A percentile compares a stretch with the other conserved stretches of the same genome.
Conservation (phyloP, 2,329 filamentous ascomycete genomes). For the Cucurbitaria berberidis region DNA sequence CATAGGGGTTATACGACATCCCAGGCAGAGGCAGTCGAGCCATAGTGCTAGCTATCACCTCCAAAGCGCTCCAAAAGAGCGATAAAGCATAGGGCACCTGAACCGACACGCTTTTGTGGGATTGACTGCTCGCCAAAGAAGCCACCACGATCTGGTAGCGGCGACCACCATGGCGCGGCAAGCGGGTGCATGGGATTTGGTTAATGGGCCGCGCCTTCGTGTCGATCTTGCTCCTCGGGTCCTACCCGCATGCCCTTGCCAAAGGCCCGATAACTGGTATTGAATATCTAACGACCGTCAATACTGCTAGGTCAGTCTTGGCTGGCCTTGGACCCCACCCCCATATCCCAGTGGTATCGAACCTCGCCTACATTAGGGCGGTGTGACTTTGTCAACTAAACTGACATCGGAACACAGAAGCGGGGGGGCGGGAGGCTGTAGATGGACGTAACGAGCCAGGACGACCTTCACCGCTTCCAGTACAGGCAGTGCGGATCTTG, state of each 20-base stretch:
- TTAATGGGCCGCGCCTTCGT: neutral
- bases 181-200: neutral
- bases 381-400: neutral
- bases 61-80: too few relatives aligned
- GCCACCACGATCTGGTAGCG: too few relatives aligned
- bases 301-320: neutral
- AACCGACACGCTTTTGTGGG: too few relatives aligned
- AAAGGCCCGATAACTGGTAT: neutral
- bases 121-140: too few relatives aligned
- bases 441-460: neutral
- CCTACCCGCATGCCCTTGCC: neutral
- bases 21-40: too few relatives aligned
- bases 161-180: too few relatives aligned
- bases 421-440: neutral
- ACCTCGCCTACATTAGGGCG: neutral
- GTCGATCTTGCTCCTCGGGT: neutral
- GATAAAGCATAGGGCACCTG: too few relatives aligned
- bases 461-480: neutral
- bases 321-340: neutral
- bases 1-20: too few relatives aligned
- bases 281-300: neutral
- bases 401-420: neutral
- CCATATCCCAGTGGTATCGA: neutral
- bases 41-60: too few relatives aligned
- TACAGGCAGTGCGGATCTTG: neutral